These are phyloP conservation scores for Nannochloropsis gaditana DNA, from an alignment of 108 stramenopile genomes.

Conservation along the genomic window DNA sequence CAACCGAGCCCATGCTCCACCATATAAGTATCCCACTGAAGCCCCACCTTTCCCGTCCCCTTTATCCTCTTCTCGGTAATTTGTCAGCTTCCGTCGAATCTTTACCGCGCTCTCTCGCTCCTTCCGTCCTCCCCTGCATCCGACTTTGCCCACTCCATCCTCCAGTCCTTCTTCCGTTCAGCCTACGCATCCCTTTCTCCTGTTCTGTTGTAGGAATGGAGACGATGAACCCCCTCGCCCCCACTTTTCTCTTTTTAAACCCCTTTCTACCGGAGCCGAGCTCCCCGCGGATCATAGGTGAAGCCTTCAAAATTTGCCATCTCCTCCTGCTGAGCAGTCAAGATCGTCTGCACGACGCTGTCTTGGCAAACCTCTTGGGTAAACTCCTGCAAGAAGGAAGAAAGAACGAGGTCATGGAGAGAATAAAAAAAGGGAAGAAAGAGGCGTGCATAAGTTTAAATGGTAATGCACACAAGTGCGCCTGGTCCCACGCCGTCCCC, in stretches of 20 bases:
- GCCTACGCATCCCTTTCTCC: too few relatives aligned
- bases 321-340: slow-evolving; percentile 29
- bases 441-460: background rate
- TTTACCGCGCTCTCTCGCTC: background rate
- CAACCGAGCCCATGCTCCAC: background rate
- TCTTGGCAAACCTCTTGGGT: slow-evolving; percentile 27
- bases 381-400: slow-evolving; percentile 26
- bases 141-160: too few relatives aligned
- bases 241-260: too few relatives aligned
- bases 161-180: too few relatives aligned
- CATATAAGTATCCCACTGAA: background rate
- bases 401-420: background rate
- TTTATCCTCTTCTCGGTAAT: too few relatives aligned
- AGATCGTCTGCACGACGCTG: slow-evolving; percentile 24
- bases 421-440: background rate
- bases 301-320: slow-evolving; percentile 34
- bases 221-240: too few relatives aligned
- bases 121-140: background rate
- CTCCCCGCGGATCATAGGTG: slow-evolving; percentile 22
- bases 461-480: too few relatives aligned
- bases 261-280: background rate
- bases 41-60: too few relatives aligned
- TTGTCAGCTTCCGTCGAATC: background rate
- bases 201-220: too few relatives aligned
- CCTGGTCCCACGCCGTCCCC: too few relatives aligned